Conservation (phyloP, 495 filamentous ascomycete species). For the Chaetomidium leptoderma region DNA sequence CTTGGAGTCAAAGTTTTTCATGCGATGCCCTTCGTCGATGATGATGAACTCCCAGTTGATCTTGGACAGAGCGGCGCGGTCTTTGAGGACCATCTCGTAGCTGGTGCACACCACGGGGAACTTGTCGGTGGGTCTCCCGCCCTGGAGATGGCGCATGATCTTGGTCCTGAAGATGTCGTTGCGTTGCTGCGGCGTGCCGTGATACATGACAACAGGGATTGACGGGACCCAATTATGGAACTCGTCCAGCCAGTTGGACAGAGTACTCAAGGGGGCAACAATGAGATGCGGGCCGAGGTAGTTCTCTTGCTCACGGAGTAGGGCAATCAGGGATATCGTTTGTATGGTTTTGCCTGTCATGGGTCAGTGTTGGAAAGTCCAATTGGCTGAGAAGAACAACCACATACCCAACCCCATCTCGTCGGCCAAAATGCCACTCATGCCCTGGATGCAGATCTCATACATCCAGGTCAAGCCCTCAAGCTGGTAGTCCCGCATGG, state of each 20-base stretch:
- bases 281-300: conserved; percentile 84
- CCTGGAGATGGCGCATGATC: conserved; percentile 54
- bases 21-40: conserved; percentile 94
- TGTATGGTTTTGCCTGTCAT: conserved; percentile 74
- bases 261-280: conserved; percentile 81
- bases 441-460: conserved; percentile 71
- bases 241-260: conserved; percentile 96
- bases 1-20: conserved; percentile 95
- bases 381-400: no score
- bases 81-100: conserved; percentile 93
- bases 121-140: conserved; percentile 46
- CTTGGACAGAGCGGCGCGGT: conserved; percentile 69
- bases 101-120: conserved; percentile 92
- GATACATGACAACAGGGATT: conserved; percentile 85
- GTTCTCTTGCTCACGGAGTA: conserved; percentile 77
- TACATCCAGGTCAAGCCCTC: conserved; percentile 95
- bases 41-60: conserved; percentile 97
- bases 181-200: conserved; percentile 72
- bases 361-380: neutral
- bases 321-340: conserved; percentile 85
- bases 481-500: conserved; percentile 90
- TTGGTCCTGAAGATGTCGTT: conserved; percentile 61
- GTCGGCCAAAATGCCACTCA: conserved; percentile 93
- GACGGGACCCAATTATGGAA: conserved; percentile 83
- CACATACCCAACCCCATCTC: conserved; percentile 87